These are phyloP conservation scores for Aspergillus sparsus DNA, from an alignment of 495 filamentous ascomycete species.

Conservation along the genomic window DNA sequence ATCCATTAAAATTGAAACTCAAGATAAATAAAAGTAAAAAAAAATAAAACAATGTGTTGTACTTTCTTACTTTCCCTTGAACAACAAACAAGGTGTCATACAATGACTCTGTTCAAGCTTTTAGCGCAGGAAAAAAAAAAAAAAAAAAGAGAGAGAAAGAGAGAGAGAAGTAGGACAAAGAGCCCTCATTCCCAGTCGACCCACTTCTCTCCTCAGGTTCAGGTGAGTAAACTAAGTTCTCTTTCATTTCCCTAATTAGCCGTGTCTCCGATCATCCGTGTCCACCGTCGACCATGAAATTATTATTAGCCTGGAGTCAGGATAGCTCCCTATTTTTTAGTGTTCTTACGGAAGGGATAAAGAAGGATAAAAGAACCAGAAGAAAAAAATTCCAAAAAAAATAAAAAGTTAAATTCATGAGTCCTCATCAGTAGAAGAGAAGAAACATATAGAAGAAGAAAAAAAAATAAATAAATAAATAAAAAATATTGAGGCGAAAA, in stretches of 20 bases:
- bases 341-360: not conserved
- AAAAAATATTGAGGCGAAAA: too few species aligned
- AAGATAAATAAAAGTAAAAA: too few species aligned
- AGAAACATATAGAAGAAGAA: too few species aligned
- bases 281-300: not conserved
- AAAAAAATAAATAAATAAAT: too few species aligned
- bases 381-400: too few species aligned
- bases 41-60: too few species aligned
- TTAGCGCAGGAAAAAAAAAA: not conserved
- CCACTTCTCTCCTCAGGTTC: too few species aligned
- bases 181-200: conserved; percentile 5
- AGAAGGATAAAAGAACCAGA: not conserved
- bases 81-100: not conserved
- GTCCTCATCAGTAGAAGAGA: too few species aligned
- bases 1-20: too few species aligned
- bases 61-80: too few species aligned
- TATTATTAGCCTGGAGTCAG: conserved; percentile 9
- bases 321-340: not conserved
- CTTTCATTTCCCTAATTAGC: conserved; percentile 13
- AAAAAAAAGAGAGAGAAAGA: too few species aligned
- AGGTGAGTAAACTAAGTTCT: not conserved
- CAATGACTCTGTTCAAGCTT: conserved; percentile 12
- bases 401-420: too few species aligned
- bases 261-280: conserved; percentile 11
- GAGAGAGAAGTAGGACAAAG: conserved; percentile 1